Evolutionary conservation across 768 basidiomycete genomes (phyloP).

Genomic region (Boletus vermiculosoides): DNA sequence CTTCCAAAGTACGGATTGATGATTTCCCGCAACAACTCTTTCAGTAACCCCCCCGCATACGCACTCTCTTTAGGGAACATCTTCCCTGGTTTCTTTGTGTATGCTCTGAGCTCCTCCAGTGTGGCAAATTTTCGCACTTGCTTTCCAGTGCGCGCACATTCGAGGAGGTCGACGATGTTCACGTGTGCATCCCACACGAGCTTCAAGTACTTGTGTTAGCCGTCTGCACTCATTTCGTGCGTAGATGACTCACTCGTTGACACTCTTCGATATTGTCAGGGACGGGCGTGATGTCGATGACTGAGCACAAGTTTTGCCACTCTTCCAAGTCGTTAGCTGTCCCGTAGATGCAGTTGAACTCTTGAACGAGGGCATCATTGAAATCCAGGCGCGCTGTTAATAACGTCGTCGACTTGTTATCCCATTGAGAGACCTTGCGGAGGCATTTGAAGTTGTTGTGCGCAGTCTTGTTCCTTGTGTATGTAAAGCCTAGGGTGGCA

Average conservation of each 20-base stretch:
- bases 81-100: constrained; percentile 20
- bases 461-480: constrained; percentile 12
- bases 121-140: constrained; percentile 26
- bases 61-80: constrained; percentile 32
- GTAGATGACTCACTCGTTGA: constrained; percentile 8
- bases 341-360: constrained; percentile 29
- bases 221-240: not conserved
- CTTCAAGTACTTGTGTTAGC: constrained; percentile 1
- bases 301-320: constrained; percentile 28
- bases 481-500: constrained; percentile 15
- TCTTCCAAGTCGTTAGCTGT: constrained; percentile 14
- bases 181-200: constrained; percentile 31
- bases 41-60: constrained; percentile 31
- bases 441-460: constrained; percentile 23
- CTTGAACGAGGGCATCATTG: constrained; percentile 19
- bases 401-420: not conserved
- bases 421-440: constrained; percentile 3
- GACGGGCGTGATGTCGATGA: constrained; percentile 21
- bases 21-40: constrained; percentile 31
- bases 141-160: constrained; percentile 10
- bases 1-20: constrained; percentile 15
- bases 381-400: not conserved
- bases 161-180: constrained; percentile 36
- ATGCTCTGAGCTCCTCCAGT: constrained; percentile 24
- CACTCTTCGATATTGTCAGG: constrained; percentile 20